Percentiles rank a stretch among this genome's conserved stretches.
Conservation (phyloP, 1,284 basidiomycete species). For the Cutaneotrichosporon dermatis region DNA sequence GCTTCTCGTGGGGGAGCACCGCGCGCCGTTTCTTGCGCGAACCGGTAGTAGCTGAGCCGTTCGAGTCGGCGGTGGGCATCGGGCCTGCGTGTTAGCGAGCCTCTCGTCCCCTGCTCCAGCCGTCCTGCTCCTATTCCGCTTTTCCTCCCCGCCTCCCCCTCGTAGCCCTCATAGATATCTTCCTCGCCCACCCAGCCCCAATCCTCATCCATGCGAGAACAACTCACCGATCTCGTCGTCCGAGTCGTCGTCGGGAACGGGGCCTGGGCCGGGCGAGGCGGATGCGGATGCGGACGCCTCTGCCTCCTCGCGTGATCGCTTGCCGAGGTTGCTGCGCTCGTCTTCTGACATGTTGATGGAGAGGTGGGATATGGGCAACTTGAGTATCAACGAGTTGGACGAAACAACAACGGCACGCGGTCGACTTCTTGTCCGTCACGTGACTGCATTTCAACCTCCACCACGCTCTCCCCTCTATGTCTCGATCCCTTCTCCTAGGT, state of each 20-base stretch:
- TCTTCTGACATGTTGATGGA: constrained; percentile 11
- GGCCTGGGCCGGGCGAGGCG: constrained; percentile 21
- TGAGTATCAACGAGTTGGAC: too few species aligned
- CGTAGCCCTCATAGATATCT: too few species aligned
- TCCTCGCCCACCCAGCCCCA: too few species aligned
- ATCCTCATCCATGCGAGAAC: too few species aligned
- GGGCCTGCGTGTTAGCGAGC: constrained; percentile 20
- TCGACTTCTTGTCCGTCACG: neutral
- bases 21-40: constrained; percentile 38
- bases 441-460: neutral
- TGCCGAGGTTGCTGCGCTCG: constrained; percentile 1
- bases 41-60: constrained; percentile 12
- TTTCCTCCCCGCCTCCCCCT: too few species aligned
- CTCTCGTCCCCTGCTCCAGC: neutral
- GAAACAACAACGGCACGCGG: too few species aligned
- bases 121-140: too few species aligned
- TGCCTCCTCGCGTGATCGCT: constrained; percentile 9
- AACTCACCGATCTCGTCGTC: constrained; percentile 47
- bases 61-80: constrained; percentile 16
- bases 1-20: constrained; percentile 70
- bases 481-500: neutral
- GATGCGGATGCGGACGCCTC: constrained; percentile 6
- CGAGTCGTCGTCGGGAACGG: constrained; percentile 35
- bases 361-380: neutral
- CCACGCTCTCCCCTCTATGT: neutral